Conservation (phyloP, 2,329 filamentous ascomycete genomes). For the Incumbomyces lentus region DNA sequence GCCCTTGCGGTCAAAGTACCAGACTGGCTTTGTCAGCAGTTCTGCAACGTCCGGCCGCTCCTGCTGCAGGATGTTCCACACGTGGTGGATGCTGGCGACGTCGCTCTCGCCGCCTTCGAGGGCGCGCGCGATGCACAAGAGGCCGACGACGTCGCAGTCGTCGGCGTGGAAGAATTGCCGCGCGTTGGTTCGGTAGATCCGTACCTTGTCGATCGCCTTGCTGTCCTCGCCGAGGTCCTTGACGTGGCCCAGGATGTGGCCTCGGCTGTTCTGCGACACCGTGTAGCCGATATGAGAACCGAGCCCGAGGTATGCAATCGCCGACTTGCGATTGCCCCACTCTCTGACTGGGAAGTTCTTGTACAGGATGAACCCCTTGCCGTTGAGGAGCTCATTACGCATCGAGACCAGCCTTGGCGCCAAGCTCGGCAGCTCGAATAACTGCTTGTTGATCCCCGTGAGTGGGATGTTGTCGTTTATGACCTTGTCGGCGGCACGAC, state of each 20-base stretch:
- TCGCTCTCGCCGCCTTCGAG: slow-evolving; percentile 77
- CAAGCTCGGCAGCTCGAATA: slow-evolving; percentile 53
- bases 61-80: slow-evolving; percentile 68
- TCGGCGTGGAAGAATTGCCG: slow-evolving; percentile 80
- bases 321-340: slow-evolving; percentile 72
- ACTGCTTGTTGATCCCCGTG: slow-evolving; percentile 58
- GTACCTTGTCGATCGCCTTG: slow-evolving; percentile 70
- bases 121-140: slow-evolving; percentile 69
- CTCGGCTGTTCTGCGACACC: slow-evolving; percentile 72
- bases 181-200: slow-evolving; percentile 83
- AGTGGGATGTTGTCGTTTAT: slow-evolving; percentile 54
- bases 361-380: slow-evolving; percentile 83
- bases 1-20: slow-evolving; percentile 89
- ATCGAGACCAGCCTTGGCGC: slow-evolving; percentile 44
- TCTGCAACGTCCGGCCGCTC: slow-evolving; percentile 71
- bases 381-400: slow-evolving; percentile 60
- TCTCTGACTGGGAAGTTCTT: slow-evolving; percentile 67
- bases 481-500: slow-evolving; percentile 57
- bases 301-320: slow-evolving; percentile 83
- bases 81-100: slow-evolving; percentile 64
- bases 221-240: slow-evolving; percentile 79
- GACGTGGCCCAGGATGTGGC: slow-evolving; percentile 79
- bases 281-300: slow-evolving; percentile 81
- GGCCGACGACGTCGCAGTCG: slow-evolving; percentile 69
- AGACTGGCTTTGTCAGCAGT: slow-evolving; percentile 63